Conservation (phyloP, 1,284 basidiomycete species). For the Fomitopsis palustris region DNA sequence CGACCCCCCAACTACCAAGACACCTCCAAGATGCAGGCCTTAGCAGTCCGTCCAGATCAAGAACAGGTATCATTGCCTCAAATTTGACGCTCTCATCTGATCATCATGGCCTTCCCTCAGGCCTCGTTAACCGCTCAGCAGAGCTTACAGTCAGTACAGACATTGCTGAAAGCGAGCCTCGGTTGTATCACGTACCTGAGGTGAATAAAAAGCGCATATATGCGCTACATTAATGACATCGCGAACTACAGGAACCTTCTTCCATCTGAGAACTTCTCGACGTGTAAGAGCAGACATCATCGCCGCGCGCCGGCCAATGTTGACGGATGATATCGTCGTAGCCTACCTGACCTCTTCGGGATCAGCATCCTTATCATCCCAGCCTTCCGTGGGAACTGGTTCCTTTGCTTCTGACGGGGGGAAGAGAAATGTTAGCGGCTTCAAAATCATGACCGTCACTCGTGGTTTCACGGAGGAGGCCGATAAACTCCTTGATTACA, state of each 20-base stretch:
- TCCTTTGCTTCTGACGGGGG: conserved; percentile 28
- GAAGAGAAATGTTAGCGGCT: conserved; percentile 44
- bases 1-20: too few species aligned
- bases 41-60: conserved; percentile 22
- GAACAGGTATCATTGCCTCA: conserved; percentile 18
- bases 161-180: conserved; percentile 66
- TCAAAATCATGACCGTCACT: conserved; percentile 66
- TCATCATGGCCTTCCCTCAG: conserved; percentile 11
- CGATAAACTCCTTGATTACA: conserved; percentile 72
- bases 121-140: conserved; percentile 54
- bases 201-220: conserved; percentile 30
- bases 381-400: conserved; percentile 33
- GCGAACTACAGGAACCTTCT: conserved; percentile 53
- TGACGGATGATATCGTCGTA: conserved; percentile 22
- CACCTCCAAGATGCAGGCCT: conserved; percentile 29
- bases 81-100: not conserved
- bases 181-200: conserved; percentile 77
- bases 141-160: conserved; percentile 65
- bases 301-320: conserved; percentile 1
- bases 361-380: conserved; percentile 36
- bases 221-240: not conserved
- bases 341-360: conserved; percentile 53
- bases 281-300: conserved; percentile 46
- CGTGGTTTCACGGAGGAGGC: conserved; percentile 77
- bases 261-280: conserved; percentile 77